These are phyloP conservation scores for Scenedesmus sp. DNA, from an alignment of 163 green algal species.

Conservation along the genomic window DNA sequence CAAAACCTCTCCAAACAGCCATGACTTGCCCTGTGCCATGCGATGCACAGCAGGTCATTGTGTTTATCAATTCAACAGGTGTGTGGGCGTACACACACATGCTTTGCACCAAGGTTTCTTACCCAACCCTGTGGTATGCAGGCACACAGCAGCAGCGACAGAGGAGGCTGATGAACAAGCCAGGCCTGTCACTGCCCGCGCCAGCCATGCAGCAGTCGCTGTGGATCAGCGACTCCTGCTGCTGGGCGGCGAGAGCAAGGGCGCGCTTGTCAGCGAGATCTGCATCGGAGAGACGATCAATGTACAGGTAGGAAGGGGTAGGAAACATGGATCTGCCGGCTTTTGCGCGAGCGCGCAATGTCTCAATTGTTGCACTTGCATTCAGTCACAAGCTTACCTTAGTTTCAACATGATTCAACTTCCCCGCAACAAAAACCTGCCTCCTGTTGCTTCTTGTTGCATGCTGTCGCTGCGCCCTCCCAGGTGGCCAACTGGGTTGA, in stretches of 20 bases:
- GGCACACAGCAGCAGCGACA: slow-evolving; percentile 17
- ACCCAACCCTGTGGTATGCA: not conserved
- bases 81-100: not conserved
- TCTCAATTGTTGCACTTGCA: not conserved
- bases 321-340: not conserved
- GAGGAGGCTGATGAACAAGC: slow-evolving; percentile 31
- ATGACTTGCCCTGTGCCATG: not conserved
- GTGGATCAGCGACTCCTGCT: slow-evolving; percentile 75
- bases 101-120: not conserved
- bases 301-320: slow-evolving; percentile 6
- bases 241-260: slow-evolving; percentile 75
- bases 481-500: slow-evolving; percentile 65
- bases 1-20: not conserved
- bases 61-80: not conserved
- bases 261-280: slow-evolving; percentile 66
- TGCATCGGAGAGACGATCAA: slow-evolving; percentile 11
- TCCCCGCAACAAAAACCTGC: not conserved
- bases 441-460: not conserved
- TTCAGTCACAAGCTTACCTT: not conserved
- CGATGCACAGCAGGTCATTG: not conserved
- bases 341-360: not conserved
- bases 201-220: slow-evolving; percentile 62
- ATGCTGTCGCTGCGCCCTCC: not conserved
- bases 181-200: slow-evolving; percentile 61
- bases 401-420: not conserved